A percentile compares a stretch with the other conserved stretches of the same genome.
phyloP scores from a whole-genome alignment of 352 stramenopile genomes.

The Phytophthora capsici region DNA sequence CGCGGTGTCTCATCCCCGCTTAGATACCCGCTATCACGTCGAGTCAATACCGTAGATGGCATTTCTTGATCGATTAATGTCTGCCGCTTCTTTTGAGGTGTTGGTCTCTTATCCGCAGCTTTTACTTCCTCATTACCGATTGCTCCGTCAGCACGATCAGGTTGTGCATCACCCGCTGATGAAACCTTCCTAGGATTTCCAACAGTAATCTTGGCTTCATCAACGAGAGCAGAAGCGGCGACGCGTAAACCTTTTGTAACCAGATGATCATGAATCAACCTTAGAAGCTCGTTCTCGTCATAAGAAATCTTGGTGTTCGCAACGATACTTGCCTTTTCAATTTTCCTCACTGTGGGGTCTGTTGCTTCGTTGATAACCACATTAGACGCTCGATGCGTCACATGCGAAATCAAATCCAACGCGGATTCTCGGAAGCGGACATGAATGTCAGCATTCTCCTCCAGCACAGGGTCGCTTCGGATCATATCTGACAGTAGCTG shows the following conservation, averaged over 20 bases:
- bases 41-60: conserved; percentile 16
- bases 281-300: conserved; percentile 81
- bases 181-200: conserved; percentile 10
- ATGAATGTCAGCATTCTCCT: conserved; percentile 88
- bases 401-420: conserved; percentile 87
- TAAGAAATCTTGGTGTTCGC: conserved; percentile 89
- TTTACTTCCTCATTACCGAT: conserved; percentile 2
- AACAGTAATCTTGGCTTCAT: conserved; percentile 55
- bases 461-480: conserved; percentile 81
- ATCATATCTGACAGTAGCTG: conserved; percentile 90
- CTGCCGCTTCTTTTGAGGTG: conserved; percentile 5
- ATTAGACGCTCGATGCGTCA: conserved; percentile 83
- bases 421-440: conserved; percentile 89
- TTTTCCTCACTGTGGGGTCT: conserved; percentile 86
- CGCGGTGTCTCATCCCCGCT: conserved; percentile 33
- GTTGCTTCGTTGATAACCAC: conserved; percentile 89
- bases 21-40: conserved; percentile 37
- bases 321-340: conserved; percentile 91
- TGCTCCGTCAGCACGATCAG: conserved; percentile 18
- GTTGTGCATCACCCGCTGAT: conserved; percentile 9
- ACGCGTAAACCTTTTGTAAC: conserved; percentile 72
- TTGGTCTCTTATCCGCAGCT: conserved; percentile 15
- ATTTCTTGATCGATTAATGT: conserved; percentile 16
- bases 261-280: conserved; percentile 85
- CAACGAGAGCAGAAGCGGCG: conserved; percentile 55